Base-by-base conservation (phyloP, 83 land plant species). In the Larix sibirica region DNA sequence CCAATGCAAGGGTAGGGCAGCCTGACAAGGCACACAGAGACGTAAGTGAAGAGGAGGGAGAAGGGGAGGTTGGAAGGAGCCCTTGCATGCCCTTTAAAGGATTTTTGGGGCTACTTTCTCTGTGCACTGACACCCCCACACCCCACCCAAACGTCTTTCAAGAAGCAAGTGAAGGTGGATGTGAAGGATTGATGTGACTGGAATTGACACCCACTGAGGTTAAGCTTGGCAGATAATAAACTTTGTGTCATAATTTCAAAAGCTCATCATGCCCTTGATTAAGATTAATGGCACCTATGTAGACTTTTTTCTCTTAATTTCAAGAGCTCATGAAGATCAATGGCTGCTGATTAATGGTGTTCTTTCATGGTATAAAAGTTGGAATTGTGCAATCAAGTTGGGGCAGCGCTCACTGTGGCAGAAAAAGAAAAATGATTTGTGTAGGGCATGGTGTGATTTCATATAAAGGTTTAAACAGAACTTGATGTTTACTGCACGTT, bases 41-140 rank as follows among this genome's bases (percentile, higher is more conserved):
- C 24, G 9, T 26, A 21, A 16, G 24, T 20, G 21, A 56, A 54
- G 47, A 21, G 14, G 38, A 76, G 61, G 3, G 59, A 61, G 60
- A 76, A 76, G 33, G 62, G 79, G 79, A 76, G 60, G 79, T 76
- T 76, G 79, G 14, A 76, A 50, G 79, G 23, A 59, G 24, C 60
- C 79, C 58, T 60, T 14, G 18, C 60, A 4, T 4, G 61, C 60
- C 18, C 2, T 76, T 76, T 76, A 76, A 47, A 54, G 79, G 20
- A 6, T 12, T 50, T 8, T 6, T 4, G 3, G 14, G 33, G 20
- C 79, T 3, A 23, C 56, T 54, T 50, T 71, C 56, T 20, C 18
- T 24, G 79, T 24, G 14, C 4, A 54, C 59, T 50, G 31, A 23
- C 59, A 14, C 36, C 7, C 33, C 21, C 31, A 54, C 59, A 21